phyloP scores from a whole-genome alignment of 768 basidiomycete species.

The Asterophora parasitica region DNA sequence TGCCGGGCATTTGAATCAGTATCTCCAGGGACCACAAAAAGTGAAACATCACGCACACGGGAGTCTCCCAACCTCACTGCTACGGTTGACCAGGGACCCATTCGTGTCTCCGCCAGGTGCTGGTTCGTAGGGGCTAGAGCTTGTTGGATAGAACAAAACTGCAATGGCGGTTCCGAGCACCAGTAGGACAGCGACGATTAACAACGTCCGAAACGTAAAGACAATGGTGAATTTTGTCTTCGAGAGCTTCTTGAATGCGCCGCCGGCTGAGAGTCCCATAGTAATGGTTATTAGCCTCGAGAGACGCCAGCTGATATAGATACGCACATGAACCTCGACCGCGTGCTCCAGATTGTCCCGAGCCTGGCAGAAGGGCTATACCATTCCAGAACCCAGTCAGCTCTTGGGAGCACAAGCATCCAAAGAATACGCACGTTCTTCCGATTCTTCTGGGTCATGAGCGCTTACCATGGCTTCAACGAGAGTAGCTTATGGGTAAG shows the following conservation, averaged over 20 bases:
- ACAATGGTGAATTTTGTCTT: constrained; percentile 6
- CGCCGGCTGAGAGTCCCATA: neutral
- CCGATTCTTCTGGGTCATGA: neutral
- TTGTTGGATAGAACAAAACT: constrained; percentile 1
- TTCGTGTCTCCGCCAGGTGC: neutral
- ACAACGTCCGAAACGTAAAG: constrained; percentile 4
- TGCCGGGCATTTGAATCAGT: constrained; percentile 15
- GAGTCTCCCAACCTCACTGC: constrained; percentile 30
- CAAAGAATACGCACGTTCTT: constrained; percentile 1
- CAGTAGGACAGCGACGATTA: neutral
- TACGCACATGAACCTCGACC: neutral
- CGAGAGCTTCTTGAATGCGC: constrained; percentile 1
- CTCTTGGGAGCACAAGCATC: neutral
- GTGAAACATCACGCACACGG: constrained; percentile 25
- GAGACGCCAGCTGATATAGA: neutral
- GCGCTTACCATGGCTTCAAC: neutral
- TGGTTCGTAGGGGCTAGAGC: neutral
- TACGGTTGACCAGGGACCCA: constrained; percentile 10
- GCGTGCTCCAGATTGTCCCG: neutral
- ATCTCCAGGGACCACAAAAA: neutral
- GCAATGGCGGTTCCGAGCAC: neutral
- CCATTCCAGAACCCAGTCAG: neutral
- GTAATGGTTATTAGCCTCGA: neutral
- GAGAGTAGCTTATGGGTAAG: too few species aligned
- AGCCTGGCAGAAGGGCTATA: constrained; percentile 7